Evolutionary conservation across 1,284 basidiomycete genomes (phyloP), one percentile per base, ranked within the genome.

Genomic region (Leccinum pallidistipes): DNA sequence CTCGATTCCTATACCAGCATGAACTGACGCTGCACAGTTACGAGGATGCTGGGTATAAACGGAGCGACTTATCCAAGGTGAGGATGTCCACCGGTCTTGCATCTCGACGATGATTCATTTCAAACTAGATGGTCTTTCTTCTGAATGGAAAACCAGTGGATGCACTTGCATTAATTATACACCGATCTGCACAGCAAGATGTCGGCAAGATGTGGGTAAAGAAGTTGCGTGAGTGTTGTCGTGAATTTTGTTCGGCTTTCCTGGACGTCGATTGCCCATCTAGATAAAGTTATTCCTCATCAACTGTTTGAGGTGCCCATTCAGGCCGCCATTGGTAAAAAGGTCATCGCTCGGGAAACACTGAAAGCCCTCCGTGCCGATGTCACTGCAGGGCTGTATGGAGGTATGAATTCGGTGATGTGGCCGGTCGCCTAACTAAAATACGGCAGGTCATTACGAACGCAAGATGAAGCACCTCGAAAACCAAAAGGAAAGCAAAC

Each of bases 251-350:
- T 27, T 45, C 36, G 1, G 31, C 45, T 32, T n/a, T 14, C 40
- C 31, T 43, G 16, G 16, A 59, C 12, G 6, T 27, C 24, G 16
- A 52, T 32, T 45, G 18, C 3, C 3, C 45, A 29, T 45, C 51
- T 68, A 95, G 92, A 91, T 76, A 90, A 92, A 68, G 92, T 97
- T 16, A 91, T 98, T 40, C 95, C 95, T 16, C 82, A 92, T 53
- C 97, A 98, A 74, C 79, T 97, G 61, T 98, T 97, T 72, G 97
- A 98, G 74, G 89, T 98, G 12, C 90, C 93, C 1, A 95, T 97
- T 59, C 94, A 96, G 73, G 94, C 91, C 56, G 87, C 86, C 2
- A 82, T 98, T 18, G 95, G 95, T 7, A 87, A 84, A 66, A 94
- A 91, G 67, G 86, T 98, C 59, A 86, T 98, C 56, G 94, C 97